Evolutionary conservation across 2,329 filamentous ascomycete genomes (phyloP).

Genomic region (Aspergillus sp.): DNA sequence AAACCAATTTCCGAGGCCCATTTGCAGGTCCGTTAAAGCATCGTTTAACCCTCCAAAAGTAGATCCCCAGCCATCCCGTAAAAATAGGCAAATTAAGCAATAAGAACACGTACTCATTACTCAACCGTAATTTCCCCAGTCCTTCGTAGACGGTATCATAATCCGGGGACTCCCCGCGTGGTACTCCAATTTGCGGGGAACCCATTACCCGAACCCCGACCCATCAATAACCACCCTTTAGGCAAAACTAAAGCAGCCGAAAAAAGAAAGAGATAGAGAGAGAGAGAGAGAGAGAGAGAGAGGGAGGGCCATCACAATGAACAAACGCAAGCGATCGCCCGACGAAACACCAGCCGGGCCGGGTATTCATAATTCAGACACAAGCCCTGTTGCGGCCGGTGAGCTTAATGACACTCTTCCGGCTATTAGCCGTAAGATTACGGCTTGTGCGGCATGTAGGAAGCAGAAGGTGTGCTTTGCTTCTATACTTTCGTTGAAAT

Average conservation of each 20-base stretch:
- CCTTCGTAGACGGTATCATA: not conserved
- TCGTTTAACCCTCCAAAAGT: too few relatives aligned
- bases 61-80: too few relatives aligned
- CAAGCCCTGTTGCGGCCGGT: not conserved
- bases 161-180: not conserved
- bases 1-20: not conserved
- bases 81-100: too few relatives aligned
- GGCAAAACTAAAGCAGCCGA: not conserved
- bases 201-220: not conserved
- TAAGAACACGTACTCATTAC: too few relatives aligned
- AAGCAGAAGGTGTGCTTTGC: constrained; percentile 41
- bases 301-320: not conserved
- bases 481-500: too few relatives aligned
- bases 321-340: not conserved
- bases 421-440: constrained; percentile 34
- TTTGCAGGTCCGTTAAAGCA: not conserved
- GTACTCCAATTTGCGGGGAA: not conserved
- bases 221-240: not conserved
- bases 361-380: not conserved
- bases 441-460: constrained; percentile 45
- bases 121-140: too few relatives aligned
- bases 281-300: too few relatives aligned
- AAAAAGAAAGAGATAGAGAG: too few relatives aligned
- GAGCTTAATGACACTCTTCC: constrained; percentile 13
- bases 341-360: not conserved